A percentile compares a stretch with the other conserved stretches of the same genome.
These are phyloP conservation scores for Vaccinium vitisidaea DNA, from an alignment of 148 eudicot species.

Conservation along the genomic window DNA sequence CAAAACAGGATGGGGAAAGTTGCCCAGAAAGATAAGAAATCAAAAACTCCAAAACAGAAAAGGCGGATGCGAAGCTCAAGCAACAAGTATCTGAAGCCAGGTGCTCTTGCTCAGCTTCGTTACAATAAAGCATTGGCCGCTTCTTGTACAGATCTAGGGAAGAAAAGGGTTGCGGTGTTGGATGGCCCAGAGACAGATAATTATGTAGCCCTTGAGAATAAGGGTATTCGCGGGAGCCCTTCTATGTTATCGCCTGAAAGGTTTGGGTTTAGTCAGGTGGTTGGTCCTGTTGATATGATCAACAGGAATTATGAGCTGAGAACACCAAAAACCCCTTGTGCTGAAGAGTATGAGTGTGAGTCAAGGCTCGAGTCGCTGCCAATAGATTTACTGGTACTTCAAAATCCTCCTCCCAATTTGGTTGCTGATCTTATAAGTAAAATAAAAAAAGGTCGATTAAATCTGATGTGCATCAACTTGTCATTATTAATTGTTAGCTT, in stretches of 20 bases:
- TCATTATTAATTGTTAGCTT: background rate
- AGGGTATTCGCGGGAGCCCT: constrained; percentile 33
- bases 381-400: constrained; percentile 76
- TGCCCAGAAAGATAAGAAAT: constrained; percentile 51
- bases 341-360: constrained; percentile 44
- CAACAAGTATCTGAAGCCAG: constrained; percentile 76
- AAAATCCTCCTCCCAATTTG: constrained; percentile 2
- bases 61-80: constrained; percentile 43
- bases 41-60: constrained; percentile 57
- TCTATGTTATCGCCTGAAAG: constrained; percentile 54
- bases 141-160: constrained; percentile 73
- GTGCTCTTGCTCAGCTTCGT: constrained; percentile 85
- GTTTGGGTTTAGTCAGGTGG: constrained; percentile 36
- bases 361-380: constrained; percentile 94
- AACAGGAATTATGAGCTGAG: constrained; percentile 36
- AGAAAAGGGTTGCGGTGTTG: constrained; percentile 70
- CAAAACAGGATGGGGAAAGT: constrained; percentile 62
- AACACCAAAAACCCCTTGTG: constrained; percentile 79
- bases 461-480: background rate
- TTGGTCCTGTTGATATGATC: constrained; percentile 32
- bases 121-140: constrained; percentile 52
- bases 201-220: constrained; percentile 23
- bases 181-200: constrained; percentile 33
- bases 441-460: background rate
- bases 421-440: background rate